Base-by-base conservation (phyloP, 306 rosid genomes). In the Lupinus albus region DNA sequence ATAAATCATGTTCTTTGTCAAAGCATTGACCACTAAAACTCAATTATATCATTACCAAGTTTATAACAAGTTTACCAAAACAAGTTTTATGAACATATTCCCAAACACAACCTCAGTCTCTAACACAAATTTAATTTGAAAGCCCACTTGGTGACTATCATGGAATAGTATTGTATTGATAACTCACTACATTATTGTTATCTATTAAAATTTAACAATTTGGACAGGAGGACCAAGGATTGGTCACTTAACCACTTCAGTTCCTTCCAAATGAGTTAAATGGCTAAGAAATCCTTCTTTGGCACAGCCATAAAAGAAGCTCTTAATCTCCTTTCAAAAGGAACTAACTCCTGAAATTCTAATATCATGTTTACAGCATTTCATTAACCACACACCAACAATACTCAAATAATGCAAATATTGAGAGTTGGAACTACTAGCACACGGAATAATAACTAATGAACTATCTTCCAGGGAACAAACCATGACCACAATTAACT, bases 71-170 rank as follows among this genome's bases (percentile, higher is more conserved):
- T 35, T 7, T 36, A 36, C 8, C 41, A 36, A 36, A 6, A 6
- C 41, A 36, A 36, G 10, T 36, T 36, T 36, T 36, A 36, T 10
- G 9, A 36, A 4, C 1, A 3, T 0, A 36, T 36, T 36, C 41
- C 41, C 2, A 8, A 36, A 36, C 8, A 36, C 11, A 36, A 9
- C 41, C 20, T 35, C 15, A 17, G 33, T 17, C 45, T 10, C 21
- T 39, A 62, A 52, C 53, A 69, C 46, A 53, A 53, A 36, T 21
- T 69, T 69, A 7, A 8, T 9, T 2, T 35, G 54, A 69, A 76
- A 11, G 44, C 21, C 33, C 42, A 54, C 20, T 55, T 30, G 50
- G 33, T 50, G 18, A 33, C 14, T 15, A 33, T 3, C n/a, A 18
- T 9, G 9, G 50, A 39, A 71, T 33, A 49, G 42, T 59, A 21